Base-by-base conservation (phyloP, 1,284 basidiomycete species). In the Omphalotus olearius region DNA sequence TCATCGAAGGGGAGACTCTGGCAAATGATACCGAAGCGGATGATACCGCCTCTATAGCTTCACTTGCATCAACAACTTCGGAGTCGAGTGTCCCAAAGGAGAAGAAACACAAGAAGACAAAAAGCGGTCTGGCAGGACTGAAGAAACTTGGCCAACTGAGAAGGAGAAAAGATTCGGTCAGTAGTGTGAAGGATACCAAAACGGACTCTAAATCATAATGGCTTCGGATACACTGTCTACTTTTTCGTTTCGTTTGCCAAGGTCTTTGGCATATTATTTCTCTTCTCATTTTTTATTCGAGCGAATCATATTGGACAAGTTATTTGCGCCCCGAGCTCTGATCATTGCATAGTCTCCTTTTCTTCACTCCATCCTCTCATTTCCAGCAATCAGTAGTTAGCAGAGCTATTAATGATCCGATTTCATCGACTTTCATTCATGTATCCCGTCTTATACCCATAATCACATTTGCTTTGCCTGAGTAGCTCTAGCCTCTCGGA, bases 111-210 rank as follows among this genome's bases (percentile, higher is more conserved):
- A 76, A 82, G 64, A 83, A 80, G 66, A 72, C 69, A 57, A 81
- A 75, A 65, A 80, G 78, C 61, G 67, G 77, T 45, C 69, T 82
- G 36, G 69, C 77, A 17, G 71, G 71, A 39, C 65, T 83, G 56
- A 86, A 82, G 67, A 79, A 78, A 62, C 62, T 83, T 42, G 74
- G 75, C 38, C 30, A 33, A 9, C 66, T 74, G 40, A 61, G 80
- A 69, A 52, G 76, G 69, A 84, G 76, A 70, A 76, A 76, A 61
- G 79, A 78, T 60, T 78, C 80, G 25, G 66, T 64, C 52, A 69
- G 72, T 57, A 75, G 75, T 59, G 52, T 65, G 44, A 71, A 71
- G 58, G 69, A 69, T 28, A 56, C 56, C 10, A 47, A 38, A n/a
- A 39, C 16, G 25, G 51, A 55, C 11, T 50, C 53, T 26, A 52